Percentiles rank a stretch among this genome's conserved stretches.
Conservation (phyloP, 805 yeast species). For the Sugiyamaella americana region DNA sequence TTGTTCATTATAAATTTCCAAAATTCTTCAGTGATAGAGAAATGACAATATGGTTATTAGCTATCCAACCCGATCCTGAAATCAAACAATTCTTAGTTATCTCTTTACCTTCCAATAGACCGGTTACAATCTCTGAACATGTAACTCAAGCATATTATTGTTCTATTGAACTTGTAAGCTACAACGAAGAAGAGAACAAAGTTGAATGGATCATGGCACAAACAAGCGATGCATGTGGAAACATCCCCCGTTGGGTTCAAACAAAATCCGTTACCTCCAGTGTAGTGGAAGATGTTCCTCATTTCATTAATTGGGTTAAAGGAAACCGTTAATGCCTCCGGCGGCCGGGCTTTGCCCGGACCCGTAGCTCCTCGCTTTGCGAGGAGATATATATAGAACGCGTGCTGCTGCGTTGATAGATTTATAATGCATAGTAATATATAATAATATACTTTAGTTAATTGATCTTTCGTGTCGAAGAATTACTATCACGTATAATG, state of each 20-base stretch:
- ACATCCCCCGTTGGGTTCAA: constrained; percentile 35
- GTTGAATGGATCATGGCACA: constrained; percentile 37
- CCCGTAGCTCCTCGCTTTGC: too few relatives aligned
- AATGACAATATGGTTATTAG: constrained; percentile 33
- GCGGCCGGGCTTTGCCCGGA: too few relatives aligned
- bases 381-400: too few relatives aligned
- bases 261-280: constrained; percentile 28
- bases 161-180: constrained; percentile 32
- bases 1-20: constrained; percentile 33
- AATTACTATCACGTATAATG: too few relatives aligned
- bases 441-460: too few relatives aligned
- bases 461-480: too few relatives aligned
- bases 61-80: constrained; percentile 26
- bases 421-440: too few relatives aligned
- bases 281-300: constrained; percentile 35
- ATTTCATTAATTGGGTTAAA: constrained; percentile 28
- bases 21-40: constrained; percentile 31
- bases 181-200: constrained; percentile 20
- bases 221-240: constrained; percentile 37
- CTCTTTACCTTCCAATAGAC: constrained; percentile 32
- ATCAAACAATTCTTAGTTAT: constrained; percentile 31
- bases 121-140: constrained; percentile 10
- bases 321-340: constrained; percentile 11
- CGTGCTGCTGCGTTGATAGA: too few relatives aligned
- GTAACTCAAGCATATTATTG: constrained; percentile 30